Evolutionary conservation across 129 eudicot genomes (phyloP).

Genomic region (Pulicaria dysenterica): DNA sequence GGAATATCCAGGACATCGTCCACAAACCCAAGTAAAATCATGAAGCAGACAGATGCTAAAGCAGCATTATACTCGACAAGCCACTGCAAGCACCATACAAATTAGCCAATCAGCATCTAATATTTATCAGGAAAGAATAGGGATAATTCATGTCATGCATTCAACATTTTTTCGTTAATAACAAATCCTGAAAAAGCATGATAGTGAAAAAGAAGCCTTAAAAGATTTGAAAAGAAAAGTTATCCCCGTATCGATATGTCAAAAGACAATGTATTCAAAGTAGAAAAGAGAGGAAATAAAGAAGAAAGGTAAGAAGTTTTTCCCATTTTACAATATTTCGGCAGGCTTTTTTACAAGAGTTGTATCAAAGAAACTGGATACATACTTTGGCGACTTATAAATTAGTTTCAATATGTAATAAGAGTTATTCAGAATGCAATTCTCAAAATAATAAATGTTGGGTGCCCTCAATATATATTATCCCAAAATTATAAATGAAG

Average conservation of each 20-base stretch:
- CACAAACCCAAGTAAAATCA: conserved; percentile 93
- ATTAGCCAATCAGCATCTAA: conserved; percentile 19
- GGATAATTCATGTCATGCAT: too few species aligned
- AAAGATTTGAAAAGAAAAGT: not conserved
- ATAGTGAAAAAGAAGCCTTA: not conserved
- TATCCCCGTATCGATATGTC: not conserved
- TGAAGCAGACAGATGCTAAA: conserved; percentile 94
- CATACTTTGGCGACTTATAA: not conserved
- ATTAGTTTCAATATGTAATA: not conserved
- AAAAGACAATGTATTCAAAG: too few species aligned
- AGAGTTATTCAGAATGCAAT: too few species aligned
- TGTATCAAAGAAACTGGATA: not conserved
- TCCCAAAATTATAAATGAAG: not conserved
- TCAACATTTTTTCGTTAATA: not conserved
- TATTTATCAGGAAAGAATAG: not conserved
- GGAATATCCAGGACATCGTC: conserved; percentile 98
- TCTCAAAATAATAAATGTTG: too few species aligned
- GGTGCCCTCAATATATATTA: too few species aligned
- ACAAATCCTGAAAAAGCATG: not conserved
- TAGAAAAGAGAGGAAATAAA: too few species aligned
- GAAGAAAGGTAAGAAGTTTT: too few species aligned
- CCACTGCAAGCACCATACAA: conserved; percentile 64
- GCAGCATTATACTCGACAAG: conserved; percentile 99
- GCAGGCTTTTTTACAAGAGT: not conserved
- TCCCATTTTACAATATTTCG: not conserved